Conservation (phyloP, 2,329 filamentous ascomycete species). For the Pseudogymnoascus verrucosus region DNA sequence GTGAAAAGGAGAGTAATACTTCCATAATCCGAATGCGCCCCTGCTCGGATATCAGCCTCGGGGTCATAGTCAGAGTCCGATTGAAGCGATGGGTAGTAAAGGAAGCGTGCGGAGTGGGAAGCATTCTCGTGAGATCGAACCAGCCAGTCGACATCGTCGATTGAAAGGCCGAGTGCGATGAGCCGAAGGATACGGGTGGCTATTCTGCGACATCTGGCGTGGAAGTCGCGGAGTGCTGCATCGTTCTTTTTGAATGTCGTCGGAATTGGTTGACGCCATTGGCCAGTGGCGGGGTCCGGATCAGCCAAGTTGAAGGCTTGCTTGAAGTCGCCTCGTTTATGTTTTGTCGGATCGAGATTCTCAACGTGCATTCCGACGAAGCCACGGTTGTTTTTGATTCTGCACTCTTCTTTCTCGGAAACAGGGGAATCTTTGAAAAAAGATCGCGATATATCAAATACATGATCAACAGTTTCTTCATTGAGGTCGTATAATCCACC, state of each 20-base stretch:
- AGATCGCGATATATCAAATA: not conserved
- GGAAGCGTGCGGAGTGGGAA: constrained; percentile 40
- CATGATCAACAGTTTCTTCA: not conserved
- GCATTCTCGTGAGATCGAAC: constrained; percentile 42
- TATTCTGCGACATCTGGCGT: constrained; percentile 60
- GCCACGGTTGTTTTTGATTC: constrained; percentile 45
- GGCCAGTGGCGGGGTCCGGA: constrained; percentile 41
- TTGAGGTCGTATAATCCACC: not conserved
- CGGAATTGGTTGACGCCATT: constrained; percentile 30
- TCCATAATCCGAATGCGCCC: constrained; percentile 79
- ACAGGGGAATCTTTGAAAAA: not conserved
- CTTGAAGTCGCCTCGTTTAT: not conserved
- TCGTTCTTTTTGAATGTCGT: constrained; percentile 37
- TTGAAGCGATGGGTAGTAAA: constrained; percentile 58
- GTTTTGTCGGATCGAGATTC: not conserved
- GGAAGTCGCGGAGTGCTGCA: constrained; percentile 57
- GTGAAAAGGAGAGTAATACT: constrained; percentile 74
- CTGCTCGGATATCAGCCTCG: constrained; percentile 66
- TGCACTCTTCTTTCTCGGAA: not conserved
- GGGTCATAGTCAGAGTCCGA: constrained; percentile 36
- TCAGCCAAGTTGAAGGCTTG: constrained; percentile 2
- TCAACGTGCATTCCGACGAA: constrained; percentile 50
- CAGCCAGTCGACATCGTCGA: constrained; percentile 41
- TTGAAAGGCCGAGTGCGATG: constrained; percentile 68
- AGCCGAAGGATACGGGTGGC: constrained; percentile 67